Conservation (phyloP, 352 stramenopile genomes). For the Blastocystis sp. region DNA sequence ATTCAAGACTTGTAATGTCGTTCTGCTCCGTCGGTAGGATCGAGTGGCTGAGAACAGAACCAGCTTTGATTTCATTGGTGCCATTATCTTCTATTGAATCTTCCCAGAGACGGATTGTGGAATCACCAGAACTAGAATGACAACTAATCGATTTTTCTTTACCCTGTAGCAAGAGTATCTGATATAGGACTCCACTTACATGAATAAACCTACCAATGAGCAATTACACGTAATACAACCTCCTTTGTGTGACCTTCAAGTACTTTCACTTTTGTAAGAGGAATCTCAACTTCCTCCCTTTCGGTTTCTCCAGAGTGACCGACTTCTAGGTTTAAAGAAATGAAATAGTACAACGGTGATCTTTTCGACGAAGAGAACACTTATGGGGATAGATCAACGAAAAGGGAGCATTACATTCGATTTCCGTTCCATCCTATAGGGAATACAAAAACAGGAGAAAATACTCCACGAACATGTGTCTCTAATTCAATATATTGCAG, state of each 20-base stretch:
- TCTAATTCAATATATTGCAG: constrained; percentile 67
- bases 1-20: constrained; percentile 37
- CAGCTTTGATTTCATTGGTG: neutral
- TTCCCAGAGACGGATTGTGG: constrained; percentile 29
- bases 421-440: constrained; percentile 53
- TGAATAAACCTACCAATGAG: constrained; percentile 45
- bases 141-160: neutral
- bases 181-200: constrained; percentile 4
- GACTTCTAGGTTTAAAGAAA: neutral
- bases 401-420: constrained; percentile 61
- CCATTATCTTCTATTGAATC: neutral
- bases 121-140: constrained; percentile 15
- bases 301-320: neutral
- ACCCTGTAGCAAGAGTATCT: constrained; percentile 36
- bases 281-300: constrained; percentile 30
- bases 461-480: constrained; percentile 44
- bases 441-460: neutral
- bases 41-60: neutral
- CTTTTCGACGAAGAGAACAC: constrained; percentile 37
- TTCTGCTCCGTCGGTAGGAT: neutral
- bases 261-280: neutral
- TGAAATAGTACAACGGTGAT: neutral
- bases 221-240: neutral
- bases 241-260: constrained; percentile 13
- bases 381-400: constrained; percentile 58